Base-by-base conservation (phyloP, 2,329 filamentous ascomycete genomes). In the Orbilia brochopaga region DNA sequence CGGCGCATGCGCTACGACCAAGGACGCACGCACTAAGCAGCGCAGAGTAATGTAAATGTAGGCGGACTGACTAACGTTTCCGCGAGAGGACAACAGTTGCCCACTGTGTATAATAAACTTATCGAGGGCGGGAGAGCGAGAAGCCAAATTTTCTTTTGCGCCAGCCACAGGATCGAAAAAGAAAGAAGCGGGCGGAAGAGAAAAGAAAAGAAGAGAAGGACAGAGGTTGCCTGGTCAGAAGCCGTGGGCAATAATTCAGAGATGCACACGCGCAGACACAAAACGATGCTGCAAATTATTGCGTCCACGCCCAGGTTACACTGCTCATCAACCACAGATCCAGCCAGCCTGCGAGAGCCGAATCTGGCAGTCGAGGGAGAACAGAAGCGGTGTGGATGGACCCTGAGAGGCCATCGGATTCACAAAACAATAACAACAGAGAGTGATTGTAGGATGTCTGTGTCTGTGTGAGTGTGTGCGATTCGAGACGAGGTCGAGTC, bases 121-220 rank as follows among this genome's bases (percentile, higher is more conserved):
- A 48, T 48, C 44, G 44, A 48, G 19, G 44, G 44, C 44, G 44
- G 44, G 44, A 19, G 44, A 48, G 17, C 2, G 44, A 19, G 19
- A 23, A 48, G 11, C n/a, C 15, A 48, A 48, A 48, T 19, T 48
- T 48, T 48, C 44, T 48, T 48, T 48, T 48, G 44, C 44, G 44
- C 44, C 44, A 48, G 44, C 44, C 44, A 48, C 44, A 48, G 19
- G 8, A 11, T 17, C 15, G 44, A 21, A 48, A 48, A 48, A 48
- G 17, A 48, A 21, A 42, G n/a, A 42, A 42, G 37, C 37, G 19
- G 44, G 17, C 44, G 44, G n/a, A 48, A 23, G 17, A 48, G 44
- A 48, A 48, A 13, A 19, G 44, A 48, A 23, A 48, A 48, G 44
- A 19, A 21, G 17, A 48, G 19, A 37, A 7, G 6, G 13, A 44